Evolutionary conservation across 108 stramenopile genomes (phyloP).

Genomic region (Nitzschia inconspicua): DNA sequence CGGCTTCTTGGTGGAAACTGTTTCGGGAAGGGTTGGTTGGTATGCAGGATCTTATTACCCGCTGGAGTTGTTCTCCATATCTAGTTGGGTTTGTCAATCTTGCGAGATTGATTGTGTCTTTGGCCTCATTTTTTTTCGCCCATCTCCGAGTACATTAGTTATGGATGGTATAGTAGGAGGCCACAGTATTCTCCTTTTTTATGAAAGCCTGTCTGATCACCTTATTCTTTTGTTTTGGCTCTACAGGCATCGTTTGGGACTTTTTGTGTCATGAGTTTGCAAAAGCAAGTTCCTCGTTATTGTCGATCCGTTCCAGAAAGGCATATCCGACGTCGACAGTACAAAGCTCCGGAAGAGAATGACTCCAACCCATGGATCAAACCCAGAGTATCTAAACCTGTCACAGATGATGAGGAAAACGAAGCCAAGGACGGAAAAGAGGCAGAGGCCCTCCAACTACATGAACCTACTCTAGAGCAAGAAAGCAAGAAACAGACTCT

Average conservation of each 20-base stretch:
- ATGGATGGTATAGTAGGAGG: constrained; percentile 45
- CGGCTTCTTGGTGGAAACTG: neutral
- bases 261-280: constrained; percentile 67
- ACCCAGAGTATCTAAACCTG: constrained; percentile 3
- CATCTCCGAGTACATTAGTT: constrained; percentile 16
- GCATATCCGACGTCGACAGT: constrained; percentile 38
- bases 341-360: constrained; percentile 8
- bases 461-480: no score
- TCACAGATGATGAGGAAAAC: constrained; percentile 1
- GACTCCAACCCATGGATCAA: constrained; percentile 17
- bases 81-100: constrained; percentile 54
- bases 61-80: constrained; percentile 14
- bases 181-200: constrained; percentile 23
- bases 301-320: constrained; percentile 61
- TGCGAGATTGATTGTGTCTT: constrained; percentile 50
- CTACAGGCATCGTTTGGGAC: constrained; percentile 67
- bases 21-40: neutral
- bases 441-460: neutral
- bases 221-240: neutral
- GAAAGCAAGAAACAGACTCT: neutral
- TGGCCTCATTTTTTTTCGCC: constrained; percentile 37
- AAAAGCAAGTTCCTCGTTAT: constrained; percentile 46
- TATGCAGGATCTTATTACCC: constrained; percentile 38
- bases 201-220: neutral
- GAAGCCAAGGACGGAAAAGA: neutral